Base-by-base conservation (phyloP, 2,329 filamentous ascomycete species). In the Colletotrichum sublineola region DNA sequence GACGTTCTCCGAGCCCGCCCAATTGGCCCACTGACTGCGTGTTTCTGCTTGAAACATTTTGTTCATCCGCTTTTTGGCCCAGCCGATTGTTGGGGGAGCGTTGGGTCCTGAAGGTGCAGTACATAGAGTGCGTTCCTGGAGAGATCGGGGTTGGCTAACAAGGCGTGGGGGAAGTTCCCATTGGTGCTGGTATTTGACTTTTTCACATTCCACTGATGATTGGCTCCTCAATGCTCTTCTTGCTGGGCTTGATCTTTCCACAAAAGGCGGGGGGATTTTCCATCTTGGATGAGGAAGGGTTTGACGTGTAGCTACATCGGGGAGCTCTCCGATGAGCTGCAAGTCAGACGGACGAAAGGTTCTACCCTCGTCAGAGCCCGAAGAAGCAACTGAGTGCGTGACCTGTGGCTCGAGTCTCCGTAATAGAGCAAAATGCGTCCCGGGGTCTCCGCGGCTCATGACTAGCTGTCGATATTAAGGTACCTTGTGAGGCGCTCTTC, bases 391-490 rank as follows among this genome's bases (percentile, higher is more conserved):
- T 36, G 46, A 3, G 33, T 18, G 36, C 31, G 48, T 24, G 55
- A 44, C 69, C 64, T 68, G 69, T 52, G 53, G 48, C 15, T 24
- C 48, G 46, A 29, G 31, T 64, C 38, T 40, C 36, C 11, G 55
- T 40, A 24, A 18, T 9, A 12, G 14, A 29, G 48, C 53, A 48
- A 60, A 31, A 63, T 63, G 52, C 48, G 57, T 60, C 38, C 67
- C 55, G 62, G 62, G 29, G 67, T 52, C 67, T 24, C 53, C 68
- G 44, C 60, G 69, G 64, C 46, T 69, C 69, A 72, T 72, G 69
- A 56, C 55, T 55, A 29, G 69, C 53, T 60, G 46, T 24, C 20
- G 18, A 38, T 5, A 11, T 46, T 5, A 7, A 18, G 2, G 18
- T n/a, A 48, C 53, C 44, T 44, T 20, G 9, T 31, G 53, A 46